Evolutionary conservation across 768 basidiomycete species (phyloP).

Genomic region (Pulveroboletus frians): DNA sequence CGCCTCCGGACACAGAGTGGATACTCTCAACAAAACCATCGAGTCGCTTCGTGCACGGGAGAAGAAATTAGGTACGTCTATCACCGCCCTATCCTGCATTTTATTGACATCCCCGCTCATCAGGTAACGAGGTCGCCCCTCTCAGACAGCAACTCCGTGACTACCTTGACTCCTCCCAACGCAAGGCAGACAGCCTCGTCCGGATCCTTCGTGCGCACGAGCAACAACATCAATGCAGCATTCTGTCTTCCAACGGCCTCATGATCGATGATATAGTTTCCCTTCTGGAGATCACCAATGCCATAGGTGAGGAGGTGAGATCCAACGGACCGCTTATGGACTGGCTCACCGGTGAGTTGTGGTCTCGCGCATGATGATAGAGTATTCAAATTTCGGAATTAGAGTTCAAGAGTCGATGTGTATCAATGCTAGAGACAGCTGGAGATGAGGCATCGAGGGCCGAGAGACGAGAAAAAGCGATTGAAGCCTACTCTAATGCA

Average conservation of each 20-base stretch:
- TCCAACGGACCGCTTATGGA: background rate
- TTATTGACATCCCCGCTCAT: too few species aligned
- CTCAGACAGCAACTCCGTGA: too few species aligned
- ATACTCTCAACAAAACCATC: too few species aligned
- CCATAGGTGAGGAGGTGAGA: background rate
- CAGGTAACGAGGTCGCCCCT: too few species aligned
- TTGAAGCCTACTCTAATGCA: background rate
- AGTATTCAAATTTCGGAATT: background rate
- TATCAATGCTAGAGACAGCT: background rate
- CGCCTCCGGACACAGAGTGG: too few species aligned
- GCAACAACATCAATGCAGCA: background rate
- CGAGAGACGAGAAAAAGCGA: background rate
- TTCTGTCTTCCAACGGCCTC: background rate
- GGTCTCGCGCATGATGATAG: accelerated
- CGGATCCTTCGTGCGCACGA: too few species aligned
- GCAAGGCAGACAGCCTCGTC: too few species aligned
- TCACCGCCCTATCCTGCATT: too few species aligned
- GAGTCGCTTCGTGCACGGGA: too few species aligned
- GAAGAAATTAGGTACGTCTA: too few species aligned
- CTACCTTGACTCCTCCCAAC: too few species aligned
- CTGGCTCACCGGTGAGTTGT: background rate
- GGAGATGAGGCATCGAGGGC: background rate
- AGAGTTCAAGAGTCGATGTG: slow-evolving; percentile 1
- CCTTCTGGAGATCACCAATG: background rate
- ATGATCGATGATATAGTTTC: background rate